Evolutionary conservation across 73 alveolate genomes (phyloP).

Genomic region (Paramecium octaurelia): DNA sequence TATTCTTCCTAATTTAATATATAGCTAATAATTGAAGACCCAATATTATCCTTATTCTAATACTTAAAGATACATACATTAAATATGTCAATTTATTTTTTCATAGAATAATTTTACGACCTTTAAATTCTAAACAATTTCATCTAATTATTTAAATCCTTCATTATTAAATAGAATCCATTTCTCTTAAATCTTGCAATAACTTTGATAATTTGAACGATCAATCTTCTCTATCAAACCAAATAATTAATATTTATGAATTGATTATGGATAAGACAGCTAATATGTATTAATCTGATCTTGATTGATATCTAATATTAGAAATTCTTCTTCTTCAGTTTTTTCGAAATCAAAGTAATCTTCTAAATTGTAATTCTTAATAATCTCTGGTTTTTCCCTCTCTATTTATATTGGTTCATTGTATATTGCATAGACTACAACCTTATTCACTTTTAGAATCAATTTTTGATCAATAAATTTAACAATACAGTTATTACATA

Average conservation of each 20-base stretch:
- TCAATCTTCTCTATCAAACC: neutral
- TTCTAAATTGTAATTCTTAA: neutral
- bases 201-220: neutral
- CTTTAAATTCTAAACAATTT: neutral
- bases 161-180: neutral
- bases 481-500: slow-evolving; percentile 25
- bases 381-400: neutral
- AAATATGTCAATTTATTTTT: neutral
- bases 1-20: neutral
- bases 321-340: neutral
- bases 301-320: neutral
- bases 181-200: neutral
- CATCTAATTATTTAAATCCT: neutral
- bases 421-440: neutral
- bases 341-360: neutral
- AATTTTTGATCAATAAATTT: neutral
- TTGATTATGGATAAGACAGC: neutral
- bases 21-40: neutral
- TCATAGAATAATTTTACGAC: neutral
- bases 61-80: neutral
- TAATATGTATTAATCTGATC: neutral
- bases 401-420: neutral
- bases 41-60: neutral
- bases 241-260: neutral
- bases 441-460: neutral